Evolutionary conservation across 768 basidiomycete genomes (phyloP).

Genomic region (Mycena galopus): DNA sequence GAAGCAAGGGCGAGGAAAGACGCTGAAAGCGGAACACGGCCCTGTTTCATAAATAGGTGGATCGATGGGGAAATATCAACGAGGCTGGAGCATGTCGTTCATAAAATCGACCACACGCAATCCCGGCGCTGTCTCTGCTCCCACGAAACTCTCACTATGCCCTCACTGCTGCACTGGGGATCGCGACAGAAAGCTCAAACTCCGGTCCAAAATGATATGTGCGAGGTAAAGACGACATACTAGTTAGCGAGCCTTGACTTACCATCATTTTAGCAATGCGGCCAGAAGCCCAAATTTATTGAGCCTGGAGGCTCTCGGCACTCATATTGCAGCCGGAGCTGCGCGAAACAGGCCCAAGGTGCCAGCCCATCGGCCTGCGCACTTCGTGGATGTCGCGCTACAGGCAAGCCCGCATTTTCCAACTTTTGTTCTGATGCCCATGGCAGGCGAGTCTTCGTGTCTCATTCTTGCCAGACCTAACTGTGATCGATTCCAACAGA

Average conservation of each 20-base stretch:
- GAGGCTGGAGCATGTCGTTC: constrained; percentile 52
- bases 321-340: constrained; percentile 72
- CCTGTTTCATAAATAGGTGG: constrained; percentile 36
- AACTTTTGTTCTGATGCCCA: constrained; percentile 73
- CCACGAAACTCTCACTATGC: constrained; percentile 49
- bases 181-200: constrained; percentile 45
- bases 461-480: constrained; percentile 8
- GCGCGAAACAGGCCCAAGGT: constrained; percentile 63
- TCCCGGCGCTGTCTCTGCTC: constrained; percentile 38
- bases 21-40: constrained; percentile 35
- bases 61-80: constrained; percentile 42
- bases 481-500: constrained; percentile 46
- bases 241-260: constrained; percentile 23
- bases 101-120: constrained; percentile 29
- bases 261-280: constrained; percentile 60
- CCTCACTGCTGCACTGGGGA: constrained; percentile 58
- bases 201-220: constrained; percentile 56
- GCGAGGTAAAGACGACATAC: constrained; percentile 51
- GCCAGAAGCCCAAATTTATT: constrained; percentile 71
- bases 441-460: constrained; percentile 58
- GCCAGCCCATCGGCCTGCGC: constrained; percentile 56
- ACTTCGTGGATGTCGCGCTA: constrained; percentile 65
- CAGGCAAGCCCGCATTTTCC: constrained; percentile 62
- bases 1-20: constrained; percentile 18
- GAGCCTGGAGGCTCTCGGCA: constrained; percentile 68